Conservation (phyloP, 2,329 filamentous ascomycete species). For the Phoma herbarum region DNA sequence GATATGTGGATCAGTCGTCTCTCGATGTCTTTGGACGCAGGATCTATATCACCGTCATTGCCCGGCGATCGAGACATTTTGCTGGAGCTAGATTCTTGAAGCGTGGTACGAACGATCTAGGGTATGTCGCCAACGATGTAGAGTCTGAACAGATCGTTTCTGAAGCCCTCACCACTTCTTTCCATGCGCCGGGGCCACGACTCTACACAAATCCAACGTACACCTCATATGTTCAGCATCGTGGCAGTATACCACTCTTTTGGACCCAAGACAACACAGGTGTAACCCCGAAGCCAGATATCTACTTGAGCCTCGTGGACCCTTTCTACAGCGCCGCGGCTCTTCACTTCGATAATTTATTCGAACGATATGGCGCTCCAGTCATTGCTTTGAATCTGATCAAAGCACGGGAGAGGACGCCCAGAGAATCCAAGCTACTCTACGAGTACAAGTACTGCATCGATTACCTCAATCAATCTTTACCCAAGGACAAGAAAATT, state of each 20-base stretch:
- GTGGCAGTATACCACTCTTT: conserved; percentile 94
- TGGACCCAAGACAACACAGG: conserved; percentile 98
- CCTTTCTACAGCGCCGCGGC: conserved; percentile 95
- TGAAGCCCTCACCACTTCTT: conserved; percentile 92
- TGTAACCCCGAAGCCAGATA: conserved; percentile 94
- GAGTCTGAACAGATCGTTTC: conserved; percentile 99
- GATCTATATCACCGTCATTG: conserved; percentile 93
- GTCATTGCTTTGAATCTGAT: conserved; percentile 93
- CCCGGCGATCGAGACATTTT: conserved; percentile 89
- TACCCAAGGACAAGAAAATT: conserved; percentile 84
- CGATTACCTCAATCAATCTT: conserved; percentile 91
- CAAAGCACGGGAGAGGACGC: conserved; percentile 82
- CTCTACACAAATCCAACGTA: conserved; percentile 90
- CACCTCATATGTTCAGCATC: conserved; percentile 95
- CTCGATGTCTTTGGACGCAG: conserved; percentile 80
- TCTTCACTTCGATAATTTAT: conserved; percentile 93
- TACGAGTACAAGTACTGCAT: conserved; percentile 88
- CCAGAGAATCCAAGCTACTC: conserved; percentile 89
- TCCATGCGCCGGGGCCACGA: conserved; percentile 86
- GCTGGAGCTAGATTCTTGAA: conserved; percentile 95
- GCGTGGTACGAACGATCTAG: conserved; percentile 90
- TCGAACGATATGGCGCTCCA: conserved; percentile 90
- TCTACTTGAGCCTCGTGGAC: conserved; percentile 93
- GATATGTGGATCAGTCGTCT: conserved; percentile 90
- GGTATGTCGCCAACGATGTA: conserved; percentile 97